phyloP scores from a whole-genome alignment of 768 basidiomycete species.

The Boletus pseudopeckii region DNA sequence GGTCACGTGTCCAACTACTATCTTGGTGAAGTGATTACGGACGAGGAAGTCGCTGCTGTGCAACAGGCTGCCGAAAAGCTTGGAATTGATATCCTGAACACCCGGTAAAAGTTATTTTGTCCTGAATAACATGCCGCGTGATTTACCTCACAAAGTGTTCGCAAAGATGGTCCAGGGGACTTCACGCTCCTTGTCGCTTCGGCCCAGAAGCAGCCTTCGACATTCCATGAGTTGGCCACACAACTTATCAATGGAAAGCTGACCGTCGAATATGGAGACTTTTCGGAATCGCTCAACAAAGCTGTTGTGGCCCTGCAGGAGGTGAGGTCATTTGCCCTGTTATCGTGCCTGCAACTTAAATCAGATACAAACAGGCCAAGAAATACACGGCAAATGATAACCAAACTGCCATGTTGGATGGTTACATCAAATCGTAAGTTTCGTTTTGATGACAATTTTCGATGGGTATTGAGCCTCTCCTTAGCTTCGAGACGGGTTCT shows the following conservation, averaged over 20 bases:
- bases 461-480: not conserved
- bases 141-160: slow-evolving; percentile 46
- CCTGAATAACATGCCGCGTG: not conserved
- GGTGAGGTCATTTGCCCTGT: slow-evolving; percentile 32
- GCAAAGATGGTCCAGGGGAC: slow-evolving; percentile 58
- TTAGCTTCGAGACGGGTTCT: slow-evolving; percentile 69
- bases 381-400: slow-evolving; percentile 71
- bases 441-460: not conserved
- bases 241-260: slow-evolving; percentile 46
- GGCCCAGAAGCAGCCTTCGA: slow-evolving; percentile 39
- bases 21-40: slow-evolving; percentile 66
- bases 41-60: slow-evolving; percentile 73
- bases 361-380: slow-evolving; percentile 49
- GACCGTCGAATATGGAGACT: slow-evolving; percentile 75
- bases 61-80: slow-evolving; percentile 74
- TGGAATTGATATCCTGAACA: slow-evolving; percentile 76
- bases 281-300: slow-evolving; percentile 51
- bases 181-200: slow-evolving; percentile 80
- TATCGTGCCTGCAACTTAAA: not conserved
- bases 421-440: slow-evolving; percentile 73
- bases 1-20: slow-evolving; percentile 89
- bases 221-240: slow-evolving; percentile 45
- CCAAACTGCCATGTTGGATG: slow-evolving; percentile 69
- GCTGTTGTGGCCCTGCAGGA: slow-evolving; percentile 56
- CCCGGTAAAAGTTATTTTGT: slow-evolving; percentile 47